Evolutionary conservation across 805 yeast genomes (phyloP).

Genomic region (Wickerhamia fluorescens): DNA sequence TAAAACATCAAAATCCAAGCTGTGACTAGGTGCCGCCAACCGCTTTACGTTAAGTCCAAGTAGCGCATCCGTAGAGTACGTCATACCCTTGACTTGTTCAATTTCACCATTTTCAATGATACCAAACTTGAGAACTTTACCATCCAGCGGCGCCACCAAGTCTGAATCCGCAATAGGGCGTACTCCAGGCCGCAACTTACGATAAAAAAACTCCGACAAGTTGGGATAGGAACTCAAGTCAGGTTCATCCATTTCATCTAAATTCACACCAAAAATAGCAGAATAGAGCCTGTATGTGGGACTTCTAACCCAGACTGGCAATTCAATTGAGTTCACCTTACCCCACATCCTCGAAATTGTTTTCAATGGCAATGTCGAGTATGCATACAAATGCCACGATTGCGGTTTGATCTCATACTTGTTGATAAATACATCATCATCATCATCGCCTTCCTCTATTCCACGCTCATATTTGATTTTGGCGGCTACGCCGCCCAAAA

Average conservation of each 20-base stretch:
- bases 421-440: slow-evolving; percentile 20
- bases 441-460: slow-evolving; percentile 20
- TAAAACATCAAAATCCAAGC: slow-evolving; percentile 40
- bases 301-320: slow-evolving; percentile 83
- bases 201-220: slow-evolving; percentile 84
- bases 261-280: slow-evolving; percentile 74
- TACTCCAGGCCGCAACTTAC: slow-evolving; percentile 68
- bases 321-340: slow-evolving; percentile 66
- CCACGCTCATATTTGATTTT: slow-evolving; percentile 32
- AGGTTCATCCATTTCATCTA: slow-evolving; percentile 83
- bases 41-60: slow-evolving; percentile 54
- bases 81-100: slow-evolving; percentile 96
- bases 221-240: slow-evolving; percentile 70
- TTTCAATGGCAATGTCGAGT: slow-evolving; percentile 84
- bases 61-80: slow-evolving; percentile 82
- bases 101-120: slow-evolving; percentile 74
- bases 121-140: slow-evolving; percentile 82
- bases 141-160: slow-evolving; percentile 90
- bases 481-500: slow-evolving; percentile 49
- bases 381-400: slow-evolving; percentile 86
- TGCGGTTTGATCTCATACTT: slow-evolving; percentile 51
- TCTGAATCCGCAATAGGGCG: slow-evolving; percentile 67
- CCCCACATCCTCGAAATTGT: slow-evolving; percentile 96
- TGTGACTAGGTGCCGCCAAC: slow-evolving; percentile 51
- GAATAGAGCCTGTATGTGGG: slow-evolving; percentile 80